Percentiles rank a stretch among this genome's conserved stretches.
phyloP scores from a whole-genome alignment of 768 basidiomycete genomes.

The Tricholoma terreum region DNA sequence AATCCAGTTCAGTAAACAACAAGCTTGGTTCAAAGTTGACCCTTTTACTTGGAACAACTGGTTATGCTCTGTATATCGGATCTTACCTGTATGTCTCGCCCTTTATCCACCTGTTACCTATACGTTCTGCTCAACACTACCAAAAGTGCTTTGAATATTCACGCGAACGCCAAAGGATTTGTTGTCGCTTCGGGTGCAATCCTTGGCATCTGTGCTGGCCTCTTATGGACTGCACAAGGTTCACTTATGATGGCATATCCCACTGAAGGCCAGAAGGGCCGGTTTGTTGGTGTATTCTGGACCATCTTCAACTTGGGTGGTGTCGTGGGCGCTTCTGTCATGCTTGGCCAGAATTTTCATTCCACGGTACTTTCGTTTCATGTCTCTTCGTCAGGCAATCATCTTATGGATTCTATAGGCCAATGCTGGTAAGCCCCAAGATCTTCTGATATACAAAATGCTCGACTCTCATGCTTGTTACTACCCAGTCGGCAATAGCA shows the following conservation, averaged over 20 bases:
- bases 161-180: conserved; percentile 57
- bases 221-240: conserved; percentile 84
- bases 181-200: conserved; percentile 71
- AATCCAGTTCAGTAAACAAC: conserved; percentile 70
- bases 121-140: not conserved
- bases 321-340: conserved; percentile 75
- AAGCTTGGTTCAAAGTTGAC: conserved; percentile 71
- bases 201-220: conserved; percentile 66
- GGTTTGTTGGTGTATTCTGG: conserved; percentile 81
- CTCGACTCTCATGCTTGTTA: not conserved
- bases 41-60: conserved; percentile 67
- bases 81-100: conserved; percentile 59
- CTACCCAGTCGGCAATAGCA: conserved; percentile 72
- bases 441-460: not conserved
- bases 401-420: conserved; percentile 25
- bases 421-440: conserved; percentile 34
- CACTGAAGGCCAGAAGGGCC: conserved; percentile 76
- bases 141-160: conserved; percentile 65
- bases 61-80: conserved; percentile 75
- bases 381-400: not conserved
- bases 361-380: conserved; percentile 42
- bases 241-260: conserved; percentile 82
- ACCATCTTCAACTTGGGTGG: conserved; percentile 79
- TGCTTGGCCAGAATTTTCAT: conserved; percentile 67
- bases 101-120: not conserved